Evolutionary conservation across 331 rosid species (phyloP).

Genomic region (Cydonia oblonga): DNA sequence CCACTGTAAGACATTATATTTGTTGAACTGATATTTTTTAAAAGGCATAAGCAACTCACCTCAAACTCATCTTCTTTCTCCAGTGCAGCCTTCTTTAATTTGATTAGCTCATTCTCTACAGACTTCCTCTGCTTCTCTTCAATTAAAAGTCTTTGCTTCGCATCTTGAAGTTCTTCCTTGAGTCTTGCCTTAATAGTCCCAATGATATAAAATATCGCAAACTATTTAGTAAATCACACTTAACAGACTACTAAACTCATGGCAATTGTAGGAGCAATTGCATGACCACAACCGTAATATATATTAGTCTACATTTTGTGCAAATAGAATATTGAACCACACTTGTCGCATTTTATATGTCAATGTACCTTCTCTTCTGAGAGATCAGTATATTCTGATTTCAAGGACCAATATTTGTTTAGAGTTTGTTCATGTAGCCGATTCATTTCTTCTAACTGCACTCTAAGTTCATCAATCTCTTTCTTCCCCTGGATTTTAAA

Average conservation of each 20-base stretch:
- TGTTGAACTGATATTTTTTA: background rate
- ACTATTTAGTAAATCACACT: background rate
- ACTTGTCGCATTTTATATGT: background rate
- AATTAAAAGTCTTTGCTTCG: conserved; percentile 26
- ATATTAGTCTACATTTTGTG: background rate
- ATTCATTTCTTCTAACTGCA: conserved; percentile 32
- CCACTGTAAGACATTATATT: conserved; percentile 3
- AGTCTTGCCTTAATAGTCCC: conserved; percentile 23
- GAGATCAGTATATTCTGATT: conserved; percentile 25
- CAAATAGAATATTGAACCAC: background rate
- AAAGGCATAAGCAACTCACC: conserved; percentile 22
- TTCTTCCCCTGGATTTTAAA: conserved; percentile 29
- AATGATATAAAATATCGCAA: background rate
- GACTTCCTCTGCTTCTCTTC: conserved; percentile 50
- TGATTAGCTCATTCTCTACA: conserved; percentile 36
- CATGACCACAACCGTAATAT: background rate
- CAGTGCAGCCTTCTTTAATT: conserved; percentile 24
- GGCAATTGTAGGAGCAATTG: background rate
- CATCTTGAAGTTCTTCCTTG: conserved; percentile 32
- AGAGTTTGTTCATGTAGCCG: conserved; percentile 28
- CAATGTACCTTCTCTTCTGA: conserved; percentile 39
- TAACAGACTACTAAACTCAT: background rate
- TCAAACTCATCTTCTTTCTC: conserved; percentile 33
- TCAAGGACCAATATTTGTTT: conserved; percentile 36
- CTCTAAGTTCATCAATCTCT: conserved; percentile 26